These are phyloP conservation scores for Candida coquimbonensis DNA, from an alignment of 805 yeast genomes.

Conservation along the genomic window DNA sequence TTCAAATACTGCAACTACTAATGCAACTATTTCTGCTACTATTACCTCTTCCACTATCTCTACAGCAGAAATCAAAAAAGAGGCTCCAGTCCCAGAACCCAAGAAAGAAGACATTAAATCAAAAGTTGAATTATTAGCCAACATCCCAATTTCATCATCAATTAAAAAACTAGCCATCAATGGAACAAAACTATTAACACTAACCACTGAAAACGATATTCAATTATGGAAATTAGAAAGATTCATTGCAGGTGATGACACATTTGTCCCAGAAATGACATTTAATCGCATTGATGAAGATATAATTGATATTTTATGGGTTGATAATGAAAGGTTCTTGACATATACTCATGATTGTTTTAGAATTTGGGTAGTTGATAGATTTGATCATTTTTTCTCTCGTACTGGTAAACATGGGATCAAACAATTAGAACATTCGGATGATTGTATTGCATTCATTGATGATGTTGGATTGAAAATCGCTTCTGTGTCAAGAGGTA, in stretches of 20 bases:
- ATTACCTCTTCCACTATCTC: too few species aligned
- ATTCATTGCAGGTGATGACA: neutral
- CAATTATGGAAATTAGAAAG: neutral
- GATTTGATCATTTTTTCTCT: too few species aligned
- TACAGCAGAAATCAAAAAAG: neutral
- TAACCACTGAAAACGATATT: neutral
- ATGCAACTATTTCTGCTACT: too few species aligned
- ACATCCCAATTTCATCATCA: neutral
- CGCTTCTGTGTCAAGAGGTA: too few species aligned
- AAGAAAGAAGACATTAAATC: neutral
- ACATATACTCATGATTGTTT: neutral
- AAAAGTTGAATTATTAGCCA: neutral
- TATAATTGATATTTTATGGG: neutral
- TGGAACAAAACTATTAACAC: neutral
- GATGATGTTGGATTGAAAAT: too few species aligned
- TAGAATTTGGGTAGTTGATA: neutral
- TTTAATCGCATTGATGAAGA: neutral
- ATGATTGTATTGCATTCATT: too few species aligned
- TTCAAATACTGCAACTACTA: too few species aligned
- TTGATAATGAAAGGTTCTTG: neutral
- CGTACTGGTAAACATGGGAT: too few species aligned
- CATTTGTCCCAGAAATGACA: neutral
- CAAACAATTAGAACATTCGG: too few species aligned
- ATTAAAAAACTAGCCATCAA: neutral
- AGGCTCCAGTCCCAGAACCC: too few species aligned